Percentiles rank a stretch among this genome's conserved stretches.
Conservation (phyloP, 495 filamentous ascomycete genomes). For the Podospora anserina region DNA sequence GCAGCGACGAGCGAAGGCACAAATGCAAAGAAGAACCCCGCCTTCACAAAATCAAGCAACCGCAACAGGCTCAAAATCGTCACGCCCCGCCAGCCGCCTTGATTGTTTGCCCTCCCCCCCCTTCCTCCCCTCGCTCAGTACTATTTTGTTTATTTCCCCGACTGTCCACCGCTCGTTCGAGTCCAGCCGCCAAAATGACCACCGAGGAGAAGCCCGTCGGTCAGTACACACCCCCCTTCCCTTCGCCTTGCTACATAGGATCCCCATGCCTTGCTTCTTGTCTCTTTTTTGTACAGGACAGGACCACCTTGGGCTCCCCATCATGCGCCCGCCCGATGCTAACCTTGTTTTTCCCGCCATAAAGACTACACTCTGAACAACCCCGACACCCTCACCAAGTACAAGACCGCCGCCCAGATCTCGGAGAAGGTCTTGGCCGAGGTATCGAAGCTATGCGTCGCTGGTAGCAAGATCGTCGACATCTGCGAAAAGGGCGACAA, state of each 20-base stretch:
- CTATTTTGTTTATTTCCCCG: not conserved
- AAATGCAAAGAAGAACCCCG: conserved; percentile 33
- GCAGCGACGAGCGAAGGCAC: conserved; percentile 7
- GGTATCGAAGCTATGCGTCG: conserved; percentile 74
- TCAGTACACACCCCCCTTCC: conserved; percentile 25
- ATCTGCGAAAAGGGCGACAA: conserved; percentile 95
- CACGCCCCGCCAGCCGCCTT: conserved; percentile 21
- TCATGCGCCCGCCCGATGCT: conserved; percentile 6
- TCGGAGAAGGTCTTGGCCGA: conserved; percentile 90
- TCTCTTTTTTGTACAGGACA: not conserved
- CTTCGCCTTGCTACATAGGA: not conserved
- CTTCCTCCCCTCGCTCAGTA: conserved; percentile 12
- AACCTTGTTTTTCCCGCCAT: not conserved
- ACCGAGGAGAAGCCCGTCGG: conserved; percentile 41
- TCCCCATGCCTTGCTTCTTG: not conserved
- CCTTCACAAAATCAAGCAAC: conserved; percentile 40
- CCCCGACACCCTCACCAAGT: conserved; percentile 97
- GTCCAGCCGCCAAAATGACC: conserved; percentile 32
- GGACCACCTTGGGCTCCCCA: conserved; percentile 1
- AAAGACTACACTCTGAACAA: conserved; percentile 93
- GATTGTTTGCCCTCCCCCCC: conserved; percentile 17
- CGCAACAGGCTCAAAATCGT: conserved; percentile 31
- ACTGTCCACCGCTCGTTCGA: conserved; percentile 8
- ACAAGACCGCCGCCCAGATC: conserved; percentile 92
- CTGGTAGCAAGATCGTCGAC: conserved; percentile 85